phyloP scores from a whole-genome alignment of 441 rosid genomes.

The Cnidoscolus chayamansa region DNA sequence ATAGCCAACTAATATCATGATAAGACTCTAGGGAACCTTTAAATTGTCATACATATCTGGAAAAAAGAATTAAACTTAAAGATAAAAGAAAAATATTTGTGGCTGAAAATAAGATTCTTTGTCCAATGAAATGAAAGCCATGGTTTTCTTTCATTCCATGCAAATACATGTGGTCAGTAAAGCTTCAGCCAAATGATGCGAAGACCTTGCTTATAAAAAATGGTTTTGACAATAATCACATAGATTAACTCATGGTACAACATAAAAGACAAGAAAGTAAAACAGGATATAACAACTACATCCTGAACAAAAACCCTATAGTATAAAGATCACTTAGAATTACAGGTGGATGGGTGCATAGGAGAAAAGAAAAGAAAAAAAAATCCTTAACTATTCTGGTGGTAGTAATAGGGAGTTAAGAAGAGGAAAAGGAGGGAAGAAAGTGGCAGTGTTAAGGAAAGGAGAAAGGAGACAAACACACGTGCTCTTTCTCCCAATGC shows the following conservation, averaged over 20 bases:
- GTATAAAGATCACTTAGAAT: constrained; percentile 28
- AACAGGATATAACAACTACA: not conserved
- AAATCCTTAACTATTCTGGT: constrained; percentile 35
- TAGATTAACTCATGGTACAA: not conserved
- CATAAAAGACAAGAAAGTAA: not conserved
- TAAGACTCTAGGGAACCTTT: constrained; percentile 4
- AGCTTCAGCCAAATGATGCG: not conserved
- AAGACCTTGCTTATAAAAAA: not conserved
- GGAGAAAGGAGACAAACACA: constrained; percentile 99
- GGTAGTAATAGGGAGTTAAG: constrained; percentile 64
- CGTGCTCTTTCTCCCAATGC: constrained; percentile 98
- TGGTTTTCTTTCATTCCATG: not conserved
- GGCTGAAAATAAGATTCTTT: not conserved
- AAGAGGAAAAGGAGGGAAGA: constrained; percentile 76
- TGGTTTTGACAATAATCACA: not conserved
- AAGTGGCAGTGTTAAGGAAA: constrained; percentile 90
- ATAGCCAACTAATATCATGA: not conserved
- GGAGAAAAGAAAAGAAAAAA: constrained; percentile 26
- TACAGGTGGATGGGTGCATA: constrained; percentile 27
- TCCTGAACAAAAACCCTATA: constrained; percentile 10
- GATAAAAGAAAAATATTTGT: not conserved
- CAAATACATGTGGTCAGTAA: not conserved
- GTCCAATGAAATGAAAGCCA: not conserved
- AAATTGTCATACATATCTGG: too few relatives aligned
- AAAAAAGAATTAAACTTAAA: not conserved